A percentile compares a stretch with the other conserved stretches of the same genome.
Evolutionary conservation across 1,139 yeast genomes (phyloP).

Genomic region (Taiozyma sp.): DNA sequence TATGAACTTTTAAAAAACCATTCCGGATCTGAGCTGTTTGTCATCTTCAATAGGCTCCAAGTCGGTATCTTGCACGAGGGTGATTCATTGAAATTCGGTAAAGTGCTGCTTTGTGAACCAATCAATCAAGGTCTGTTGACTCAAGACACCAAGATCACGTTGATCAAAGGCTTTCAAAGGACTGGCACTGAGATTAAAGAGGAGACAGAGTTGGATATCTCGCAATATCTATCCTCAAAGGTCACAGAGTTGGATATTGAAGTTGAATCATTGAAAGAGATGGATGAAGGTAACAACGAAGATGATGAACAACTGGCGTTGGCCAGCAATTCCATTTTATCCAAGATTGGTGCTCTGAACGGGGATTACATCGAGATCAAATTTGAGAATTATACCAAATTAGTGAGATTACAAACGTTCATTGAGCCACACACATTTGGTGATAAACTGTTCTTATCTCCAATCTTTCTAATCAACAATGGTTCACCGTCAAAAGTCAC

Average conservation of each 20-base stretch:
- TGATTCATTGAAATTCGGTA: constrained; percentile 29
- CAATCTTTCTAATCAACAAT: constrained; percentile 54
- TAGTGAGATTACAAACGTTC: constrained; percentile 52
- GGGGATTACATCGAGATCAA: constrained; percentile 57
- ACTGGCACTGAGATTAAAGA: constrained; percentile 18
- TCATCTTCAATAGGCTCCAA: constrained; percentile 7
- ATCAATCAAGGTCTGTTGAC: constrained; percentile 58
- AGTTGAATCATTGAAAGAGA: constrained; percentile 7
- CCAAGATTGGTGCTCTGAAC: constrained; percentile 56
- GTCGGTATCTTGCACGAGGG: constrained; percentile 19
- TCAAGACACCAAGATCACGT: constrained; percentile 43
- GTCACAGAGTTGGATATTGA: constrained; percentile 8
- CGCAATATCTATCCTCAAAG: constrained; percentile 9
- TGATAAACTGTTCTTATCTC: constrained; percentile 53
- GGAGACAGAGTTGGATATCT: constrained; percentile 9
- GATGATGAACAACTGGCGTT: constrained; percentile 48
- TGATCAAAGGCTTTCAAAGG: constrained; percentile 33
- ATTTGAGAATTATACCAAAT: constrained; percentile 19
- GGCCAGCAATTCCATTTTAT: constrained; percentile 47
- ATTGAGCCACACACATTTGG: constrained; percentile 55
- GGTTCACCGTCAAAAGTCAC: constrained; percentile 31
- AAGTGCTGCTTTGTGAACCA: constrained; percentile 64
- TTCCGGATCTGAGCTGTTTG: constrained; percentile 12
- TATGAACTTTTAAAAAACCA: constrained; percentile 14
- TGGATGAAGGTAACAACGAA: constrained; percentile 20